Conservation (phyloP, 2,329 filamentous ascomycete species). For the Aureobasidium pullulans region DNA sequence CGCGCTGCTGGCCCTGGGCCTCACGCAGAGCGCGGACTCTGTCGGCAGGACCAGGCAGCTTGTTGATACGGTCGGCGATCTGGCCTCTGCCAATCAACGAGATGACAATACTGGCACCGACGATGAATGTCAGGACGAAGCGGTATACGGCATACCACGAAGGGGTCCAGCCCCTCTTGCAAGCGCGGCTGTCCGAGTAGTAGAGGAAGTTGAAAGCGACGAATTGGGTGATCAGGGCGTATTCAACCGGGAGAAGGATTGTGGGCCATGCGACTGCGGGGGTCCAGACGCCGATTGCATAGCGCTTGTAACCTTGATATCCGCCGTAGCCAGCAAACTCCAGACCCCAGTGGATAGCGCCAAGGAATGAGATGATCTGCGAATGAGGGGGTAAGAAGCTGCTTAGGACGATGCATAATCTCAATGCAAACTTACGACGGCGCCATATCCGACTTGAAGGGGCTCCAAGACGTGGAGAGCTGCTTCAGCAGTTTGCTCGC, state of each 20-base stretch:
- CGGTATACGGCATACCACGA: slow-evolving; percentile 84
- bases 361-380: slow-evolving; percentile 85
- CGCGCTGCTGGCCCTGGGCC: slow-evolving; percentile 22
- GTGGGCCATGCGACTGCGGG: slow-evolving; percentile 86
- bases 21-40: slow-evolving; percentile 43
- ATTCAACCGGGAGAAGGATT: slow-evolving; percentile 72
- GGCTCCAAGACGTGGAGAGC: slow-evolving; percentile 73
- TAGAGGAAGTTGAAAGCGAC: slow-evolving; percentile 77
- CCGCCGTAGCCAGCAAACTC: slow-evolving; percentile 68
- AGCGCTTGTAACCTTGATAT: slow-evolving; percentile 67
- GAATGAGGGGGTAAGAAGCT: neutral
- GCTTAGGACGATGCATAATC: neutral
- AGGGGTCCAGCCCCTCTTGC: slow-evolving; percentile 69
- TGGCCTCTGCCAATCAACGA: slow-evolving; percentile 77
- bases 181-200: slow-evolving; percentile 71
- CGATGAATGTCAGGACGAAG: slow-evolving; percentile 84
- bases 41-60: slow-evolving; percentile 37
- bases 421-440: slow-evolving; percentile 52
- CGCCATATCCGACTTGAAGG: slow-evolving; percentile 83
- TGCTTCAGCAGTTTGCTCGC: slow-evolving; percentile 62
- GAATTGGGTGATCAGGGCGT: slow-evolving; percentile 81
- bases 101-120: slow-evolving; percentile 72
- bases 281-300: slow-evolving; percentile 72
- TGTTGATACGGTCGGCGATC: slow-evolving; percentile 52
- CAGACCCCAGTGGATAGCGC: slow-evolving; percentile 88